Evolutionary conservation across 495 filamentous ascomycete genomes (phyloP).

Genomic region (Neurospora sp.): DNA sequence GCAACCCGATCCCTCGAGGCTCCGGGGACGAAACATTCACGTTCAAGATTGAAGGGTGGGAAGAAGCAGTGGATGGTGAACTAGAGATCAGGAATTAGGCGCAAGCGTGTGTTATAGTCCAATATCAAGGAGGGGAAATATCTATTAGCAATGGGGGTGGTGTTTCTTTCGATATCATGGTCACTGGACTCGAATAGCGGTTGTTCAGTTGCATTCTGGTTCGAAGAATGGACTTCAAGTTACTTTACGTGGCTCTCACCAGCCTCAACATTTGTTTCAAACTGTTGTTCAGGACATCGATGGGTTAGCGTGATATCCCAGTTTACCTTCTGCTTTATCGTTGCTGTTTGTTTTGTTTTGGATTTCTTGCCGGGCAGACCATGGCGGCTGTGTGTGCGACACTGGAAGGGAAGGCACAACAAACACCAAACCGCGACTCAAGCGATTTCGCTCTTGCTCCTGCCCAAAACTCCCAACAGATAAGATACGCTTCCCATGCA

Average conservation of each 20-base stretch:
- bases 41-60: conserved; percentile 50
- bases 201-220: not conserved
- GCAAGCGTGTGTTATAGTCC: not conserved
- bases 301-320: not conserved
- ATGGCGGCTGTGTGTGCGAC: not conserved
- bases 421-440: not conserved
- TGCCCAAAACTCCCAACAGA: not conserved
- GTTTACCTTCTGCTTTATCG: not conserved
- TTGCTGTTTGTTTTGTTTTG: not conserved
- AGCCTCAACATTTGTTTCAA: not conserved
- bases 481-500: not conserved
- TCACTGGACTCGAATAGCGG: not conserved
- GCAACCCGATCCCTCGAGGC: conserved; percentile 47
- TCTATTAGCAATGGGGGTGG: not conserved
- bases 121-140: not conserved
- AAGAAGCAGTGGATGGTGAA: conserved; percentile 6
- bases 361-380: not conserved
- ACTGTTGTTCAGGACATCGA: not conserved
- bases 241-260: not conserved
- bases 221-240: not conserved
- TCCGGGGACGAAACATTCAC: conserved; percentile 53
- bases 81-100: not conserved
- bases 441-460: not conserved
- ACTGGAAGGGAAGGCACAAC: not conserved
- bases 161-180: not conserved